Evolutionary conservation across 2,329 filamentous ascomycete species (phyloP), one percentile per base, ranked within the genome.

Genomic region (Cadophora luteo-olivacea): DNA sequence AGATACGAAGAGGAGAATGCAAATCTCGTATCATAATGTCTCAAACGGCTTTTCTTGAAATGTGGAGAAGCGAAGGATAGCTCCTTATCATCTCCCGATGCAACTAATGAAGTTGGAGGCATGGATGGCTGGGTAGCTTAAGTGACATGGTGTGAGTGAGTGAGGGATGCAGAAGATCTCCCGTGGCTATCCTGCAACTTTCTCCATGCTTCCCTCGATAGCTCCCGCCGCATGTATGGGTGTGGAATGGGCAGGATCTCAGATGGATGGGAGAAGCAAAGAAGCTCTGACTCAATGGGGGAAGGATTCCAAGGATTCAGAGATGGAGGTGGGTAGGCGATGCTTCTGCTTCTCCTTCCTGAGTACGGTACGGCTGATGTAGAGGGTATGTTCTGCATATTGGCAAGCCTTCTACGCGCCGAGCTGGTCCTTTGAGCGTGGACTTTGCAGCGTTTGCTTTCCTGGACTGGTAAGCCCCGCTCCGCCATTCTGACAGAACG

Each of bases 361-460:
- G 22, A 19, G 45, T 49, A 11, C n/a, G 36, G 32, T 62, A 51
- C 67, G 63, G 52, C 48, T 54, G 67, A 60, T 61, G 60, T 66
- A 70, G 45, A 22, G 19, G n/a, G 45, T 49, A 57, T 71, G 67
- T 69, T 71, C 65, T 69, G 67, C 69, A 68, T 70, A 68, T 61
- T 38, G 33, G 41, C 52, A 60, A 48, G 60, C 64, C 52, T 58
- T 66, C 55, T 69, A 69, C 67, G 61, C 69, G 69, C 69, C 64
- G 69, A 68, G 55, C 65, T 62, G 57, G 48, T 38, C 49, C 19
- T 22, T 22, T 61, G 36, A 63, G 58, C 33, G 57, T 62, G 29
- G 66, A 49, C 57, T 45, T n/a, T 22, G 45, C 45, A 49, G 45
- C n/a, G 38, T 38, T 11, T 32, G 22, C 36, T 55, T 38, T 48